Base-by-base conservation (phyloP, 192 early-diverging fungal genomes). In the Coemansia sp. region DNA sequence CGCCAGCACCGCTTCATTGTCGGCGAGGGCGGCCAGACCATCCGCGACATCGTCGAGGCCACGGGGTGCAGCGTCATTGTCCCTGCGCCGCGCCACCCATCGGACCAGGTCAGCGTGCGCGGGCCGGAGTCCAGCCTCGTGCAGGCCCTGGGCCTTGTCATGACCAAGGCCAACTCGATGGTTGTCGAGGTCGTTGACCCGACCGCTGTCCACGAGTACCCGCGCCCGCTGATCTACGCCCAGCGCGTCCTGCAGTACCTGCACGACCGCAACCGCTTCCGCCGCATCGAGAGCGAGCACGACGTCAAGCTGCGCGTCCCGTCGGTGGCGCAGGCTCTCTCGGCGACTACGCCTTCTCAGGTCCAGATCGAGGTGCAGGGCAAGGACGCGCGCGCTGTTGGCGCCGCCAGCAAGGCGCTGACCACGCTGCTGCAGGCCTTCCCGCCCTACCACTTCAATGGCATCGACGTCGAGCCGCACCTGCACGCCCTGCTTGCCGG, bases 1-100 rank as follows among this genome's bases (percentile, higher is more conserved):
- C 88, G 89, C 55, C 93, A 96, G 77, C 97, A 98, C 74, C 89
- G 88, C 46, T 96, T 94, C 72, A 78, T 99, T 20, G 82, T 95
- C 30, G 95, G 95, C 14, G 73, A 86, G 29, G 86, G 89, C 71
- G 93, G 91, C 27, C 70, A 83, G 24, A 83, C 83, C 23, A 82
- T 98, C 50, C 82, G 87, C 53, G 94, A 96, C 47, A 90, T 99
- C 52, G 74, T 93, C 46, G 85, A 86, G n/a, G 76, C 84, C 0
- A 95, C 91, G 27, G 95, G 91, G 14, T 99, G 97, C 83, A 85
- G 82, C 47, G 87, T 99, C 24, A 85, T 87, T 36, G 82, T 99
- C 30, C 91, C 95, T 4, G 62, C 88, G 24, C 66, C 85, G 3
- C 75, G 84, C 49, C 86, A 90, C 55, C 69, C 86, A 6, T 87